Evolutionary conservation across 306 rosid genomes (phyloP), one percentile per base, ranked within the genome.

Genomic region (Vigna nakashimae): DNA sequence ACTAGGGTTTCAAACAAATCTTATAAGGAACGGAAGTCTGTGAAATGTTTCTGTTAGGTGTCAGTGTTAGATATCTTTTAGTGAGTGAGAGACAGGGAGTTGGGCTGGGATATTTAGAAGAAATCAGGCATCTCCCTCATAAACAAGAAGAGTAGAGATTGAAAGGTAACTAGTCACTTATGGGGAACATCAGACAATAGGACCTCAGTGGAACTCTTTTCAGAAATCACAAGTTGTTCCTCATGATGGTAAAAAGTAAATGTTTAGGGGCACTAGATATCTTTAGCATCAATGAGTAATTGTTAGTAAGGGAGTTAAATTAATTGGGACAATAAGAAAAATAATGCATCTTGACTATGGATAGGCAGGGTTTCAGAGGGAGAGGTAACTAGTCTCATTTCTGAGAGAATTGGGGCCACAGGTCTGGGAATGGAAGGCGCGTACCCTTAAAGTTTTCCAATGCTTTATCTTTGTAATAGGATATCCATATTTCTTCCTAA

Each of bases 1-100:
- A 77, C 75, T 26, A 68, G 28, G 34, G 42, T 42, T 62, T 65
- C 71, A 65, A 66, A 66, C 17, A 18, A 43, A 17, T 18, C 30
- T 40, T 18, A 10, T 4, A 14, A 24, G 14, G 57, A 67, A 77
- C 56, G 60, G 57, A 42, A 7, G 64, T 55, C 34, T 66, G 22
- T 43, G 13, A 67, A 67, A 67, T 45, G 22, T 42, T 64, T 64
- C 28, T 36, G 45, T 15, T 15, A 12, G 64, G 36, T 57, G 63
- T 57, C 32, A 22, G 68, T 14, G 43, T 36, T 17, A 38, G 26
- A 64, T 10, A 36, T 63, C 69, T 1, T 9, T 64, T 64, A 64
- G 16, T 17, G 28, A 26, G 17, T n/a, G 46, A 26, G 42, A 9
- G 24, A 36, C 11, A 9, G 52, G 12, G 43, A 65, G 20, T 66